Base-by-base conservation (phyloP, 1,284 basidiomycete species). In the Ganoderma leucocontextum region DNA sequence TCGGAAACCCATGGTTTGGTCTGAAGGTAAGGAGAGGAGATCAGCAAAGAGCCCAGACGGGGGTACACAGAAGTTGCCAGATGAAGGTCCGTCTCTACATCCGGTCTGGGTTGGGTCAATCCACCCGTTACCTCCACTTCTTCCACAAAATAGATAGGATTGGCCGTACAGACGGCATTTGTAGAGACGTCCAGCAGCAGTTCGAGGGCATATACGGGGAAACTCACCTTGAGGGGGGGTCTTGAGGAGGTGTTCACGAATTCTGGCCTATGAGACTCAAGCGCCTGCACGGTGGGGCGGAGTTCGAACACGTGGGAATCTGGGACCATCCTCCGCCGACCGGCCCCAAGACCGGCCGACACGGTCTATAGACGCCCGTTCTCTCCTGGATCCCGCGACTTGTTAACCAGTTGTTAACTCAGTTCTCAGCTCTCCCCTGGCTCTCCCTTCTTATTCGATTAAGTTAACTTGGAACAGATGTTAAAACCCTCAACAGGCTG, bases 1-100 rank as follows among this genome's bases (percentile, higher is more conserved):
- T 75, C 82, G 84, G 81, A 93, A 93, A 89, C 91, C 91, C 91
- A 93, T 93, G 67, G 71, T 71, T 73, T 74, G 77, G 70, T 78
- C 79, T 80, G 70, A 57, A 62, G 58, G 65, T 57, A 41, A 10
- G 60, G 60, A 65, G 65, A 65, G 55, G 41, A 47, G 47, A 59
- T 75, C 55, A 68, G 74, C 63, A 69, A 39, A 61, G 39, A 70
- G 67, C 8, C 76, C 41, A 68, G 52, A 60, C 36, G 17, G 52
- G 55, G 53, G 44, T 17, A 47, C n/a, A 62, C 38, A 68, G 39
- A 66, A 49, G 63, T 66, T 63, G 62, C 65, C 68, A 66, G 67
- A 67, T 57, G 64, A 62, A 60, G 65, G 62, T 38, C 61, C 64
- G 69, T 64, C 72, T 67, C 74, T 76, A 74, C 80, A 82, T 82